A percentile compares a stretch with the other conserved stretches of the same genome.
These are phyloP conservation scores for Hymenoscyphus infarciens DNA, from an alignment of 2,329 filamentous ascomycete genomes.

Conservation along the genomic window DNA sequence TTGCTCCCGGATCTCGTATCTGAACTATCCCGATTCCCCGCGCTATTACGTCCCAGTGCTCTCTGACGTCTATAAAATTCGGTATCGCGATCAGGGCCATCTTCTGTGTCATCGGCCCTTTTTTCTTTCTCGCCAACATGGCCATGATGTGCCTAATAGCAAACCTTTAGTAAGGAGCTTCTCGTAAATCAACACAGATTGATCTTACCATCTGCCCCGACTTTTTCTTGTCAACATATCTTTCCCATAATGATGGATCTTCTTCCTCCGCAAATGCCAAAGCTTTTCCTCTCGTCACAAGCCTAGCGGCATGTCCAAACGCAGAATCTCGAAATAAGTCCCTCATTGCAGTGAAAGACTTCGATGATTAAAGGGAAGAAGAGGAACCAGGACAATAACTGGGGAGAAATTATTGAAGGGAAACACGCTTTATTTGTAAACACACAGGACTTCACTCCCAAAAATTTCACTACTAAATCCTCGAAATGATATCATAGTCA, in stretches of 20 bases:
- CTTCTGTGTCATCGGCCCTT: conserved; percentile 16
- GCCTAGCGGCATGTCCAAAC: conserved; percentile 40
- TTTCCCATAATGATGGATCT: conserved; percentile 46
- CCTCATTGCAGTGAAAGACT: conserved; percentile 24
- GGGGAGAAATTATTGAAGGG: no score
- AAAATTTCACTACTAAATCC: background rate
- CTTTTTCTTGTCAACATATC: conserved; percentile 47
- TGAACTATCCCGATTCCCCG: conserved; percentile 14
- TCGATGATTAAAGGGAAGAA: background rate
- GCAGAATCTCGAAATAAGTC: conserved; percentile 44
- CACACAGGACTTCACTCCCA: no score
- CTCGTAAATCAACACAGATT: background rate
- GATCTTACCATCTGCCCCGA: conserved; percentile 39
- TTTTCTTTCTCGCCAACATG: conserved; percentile 30
- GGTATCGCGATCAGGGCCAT: conserved; percentile 11
- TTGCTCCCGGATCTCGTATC: conserved; percentile 18
- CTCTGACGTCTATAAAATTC: background rate
- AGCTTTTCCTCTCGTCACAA: conserved; percentile 37
- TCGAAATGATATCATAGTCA: background rate
- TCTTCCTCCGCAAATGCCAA: conserved; percentile 46
- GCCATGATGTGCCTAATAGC: conserved; percentile 40
- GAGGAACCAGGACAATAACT: no score
- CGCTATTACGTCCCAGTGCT: background rate
- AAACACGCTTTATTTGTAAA: no score
- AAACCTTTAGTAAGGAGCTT: background rate